A percentile compares a stretch with the other conserved stretches of the same genome.
phyloP scores from a whole-genome alignment of 2,329 filamentous ascomycete genomes.

The Cercospora zeae-maydis region DNA sequence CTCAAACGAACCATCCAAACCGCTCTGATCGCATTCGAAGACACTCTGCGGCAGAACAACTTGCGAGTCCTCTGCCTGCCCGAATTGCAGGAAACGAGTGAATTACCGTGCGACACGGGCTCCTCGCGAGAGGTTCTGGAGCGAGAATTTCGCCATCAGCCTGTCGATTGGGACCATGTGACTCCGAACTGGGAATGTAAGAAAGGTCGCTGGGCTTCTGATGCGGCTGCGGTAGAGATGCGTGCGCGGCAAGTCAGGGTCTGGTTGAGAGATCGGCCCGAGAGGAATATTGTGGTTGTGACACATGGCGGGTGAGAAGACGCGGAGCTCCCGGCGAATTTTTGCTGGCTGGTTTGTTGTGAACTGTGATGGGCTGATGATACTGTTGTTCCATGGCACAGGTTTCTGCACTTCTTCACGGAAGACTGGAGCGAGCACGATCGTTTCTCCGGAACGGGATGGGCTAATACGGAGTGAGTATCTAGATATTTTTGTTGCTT shows the following conservation, averaged over 20 bases:
- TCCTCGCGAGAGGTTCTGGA: slow-evolving; percentile 53
- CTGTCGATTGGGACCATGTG: slow-evolving; percentile 63
- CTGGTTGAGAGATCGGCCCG: slow-evolving; percentile 52
- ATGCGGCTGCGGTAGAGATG: slow-evolving; percentile 52
- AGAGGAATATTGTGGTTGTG: slow-evolving; percentile 70
- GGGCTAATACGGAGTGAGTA: slow-evolving; percentile 66
- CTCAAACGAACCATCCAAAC: slow-evolving; percentile 79
- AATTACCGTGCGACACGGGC: slow-evolving; percentile 73
- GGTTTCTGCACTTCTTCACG: slow-evolving; percentile 79
- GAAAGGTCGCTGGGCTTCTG: slow-evolving; percentile 45
- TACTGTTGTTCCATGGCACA: no score
- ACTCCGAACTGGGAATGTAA: slow-evolving; percentile 68
- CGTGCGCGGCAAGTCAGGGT: slow-evolving; percentile 60
- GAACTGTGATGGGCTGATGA: not conserved
- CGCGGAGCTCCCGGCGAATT: no score
- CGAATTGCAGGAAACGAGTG: slow-evolving; percentile 73
- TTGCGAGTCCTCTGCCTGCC: slow-evolving; percentile 64
- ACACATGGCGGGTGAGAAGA: slow-evolving; percentile 59
- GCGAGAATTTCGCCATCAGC: slow-evolving; percentile 58
- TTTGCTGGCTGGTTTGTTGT: no score
- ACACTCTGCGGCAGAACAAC: slow-evolving; percentile 47
- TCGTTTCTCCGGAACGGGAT: slow-evolving; percentile 59
- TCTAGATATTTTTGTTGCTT: no score
- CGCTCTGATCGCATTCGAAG: slow-evolving; percentile 64
- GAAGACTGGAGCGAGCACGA: slow-evolving; percentile 69